Evolutionary conservation across 2,329 filamentous ascomycete genomes (phyloP), one percentile per base, ranked within the genome.

Genomic region (Diaporthe ilicicola): DNA sequence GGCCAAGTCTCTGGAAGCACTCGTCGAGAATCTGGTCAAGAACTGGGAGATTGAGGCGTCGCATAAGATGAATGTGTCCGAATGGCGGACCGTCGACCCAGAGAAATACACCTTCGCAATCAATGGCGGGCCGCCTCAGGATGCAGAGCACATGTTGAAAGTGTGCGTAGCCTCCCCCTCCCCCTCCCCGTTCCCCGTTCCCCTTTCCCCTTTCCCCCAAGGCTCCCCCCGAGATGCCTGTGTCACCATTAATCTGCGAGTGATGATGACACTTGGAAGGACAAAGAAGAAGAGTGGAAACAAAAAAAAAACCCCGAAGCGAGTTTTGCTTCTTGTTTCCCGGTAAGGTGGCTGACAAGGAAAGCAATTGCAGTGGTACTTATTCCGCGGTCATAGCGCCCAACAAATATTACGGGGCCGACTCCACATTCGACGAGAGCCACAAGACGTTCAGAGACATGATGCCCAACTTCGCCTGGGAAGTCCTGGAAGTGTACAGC

Each of bases 11-110:
- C 85, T 92, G 3, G 85, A 88, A 17, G 81, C 85, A 61, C 85
- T 92, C 5, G 90, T 92, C 48, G 87, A 92, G 78, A 92, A 92
- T 76, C 85, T 92, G 1, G 90, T 92, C 77, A 92, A 92, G 82
- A 92, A 92, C 78, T 92, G 90, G 91, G 90, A 92, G 79, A 87
- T 92, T 65, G 90, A 92, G 78, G 91, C 91, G 0, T 91, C 89
- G 0, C 92, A 91, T 86, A 92, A 92, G 81, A 85, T 85, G 9
- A 76, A 83, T 19, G 82, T 92, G 12, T 75, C 81, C 3, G 88
- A 92, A 79, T 92, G 90, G 90, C 86, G 90, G 55, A 92, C 91
- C 2, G 85, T 92, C 74, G 88, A 92, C 77, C 83, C 81, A 4
- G 77, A 81, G 8, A 86, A 85, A 37, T 92, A 92, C 82, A 85